Base-by-base conservation (phyloP, 306 rosid genomes). In the Malus sieversii region DNA sequence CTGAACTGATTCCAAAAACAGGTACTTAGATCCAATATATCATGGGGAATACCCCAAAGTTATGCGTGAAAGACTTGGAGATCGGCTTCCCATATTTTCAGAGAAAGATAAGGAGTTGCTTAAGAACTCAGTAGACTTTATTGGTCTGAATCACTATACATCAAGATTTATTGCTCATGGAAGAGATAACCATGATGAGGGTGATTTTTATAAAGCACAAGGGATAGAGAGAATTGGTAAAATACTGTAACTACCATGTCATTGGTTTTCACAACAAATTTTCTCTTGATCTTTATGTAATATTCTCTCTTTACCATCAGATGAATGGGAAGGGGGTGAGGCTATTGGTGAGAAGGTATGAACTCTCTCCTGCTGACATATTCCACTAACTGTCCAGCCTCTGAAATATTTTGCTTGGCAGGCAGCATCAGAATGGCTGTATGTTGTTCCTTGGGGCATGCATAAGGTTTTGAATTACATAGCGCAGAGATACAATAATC, bases 341-440 rank as follows among this genome's bases (percentile, higher is more conserved):
- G 68, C 23, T 65, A 94, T 91, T n/a, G 97, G 98, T 64, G 93
- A 88, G 81, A 91, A 83, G 97, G 98, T 94, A 77, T 75, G 77
- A 57, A 55, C 76, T 63, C 79, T 22, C 53, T 23, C 75, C 25
- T 55, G 20, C 27, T 14, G 48, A 44, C 46, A 13, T 22, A 63
- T 35, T 27, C 59, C 68, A 71, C 42, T 40, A 70, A 14, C 59
- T 53, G 12, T 70, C 66, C 70, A 35, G 27, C 74, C 61, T 45
- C 71, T 77, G 73, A 79, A 73, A 14, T 8, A 52, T 77, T 77
- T 46, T 72, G 70, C 76, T 32, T 83, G 76, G 81, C 93, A 91
- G 98, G 98, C 98, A 57, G 98, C 98, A 80, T 94, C 98, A 46
- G 97, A 94, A 71, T 94, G 97, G 98, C 93, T 94, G 74, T 91